phyloP scores from a whole-genome alignment of 805 yeast species.

The Lipomyces japonicus region DNA sequence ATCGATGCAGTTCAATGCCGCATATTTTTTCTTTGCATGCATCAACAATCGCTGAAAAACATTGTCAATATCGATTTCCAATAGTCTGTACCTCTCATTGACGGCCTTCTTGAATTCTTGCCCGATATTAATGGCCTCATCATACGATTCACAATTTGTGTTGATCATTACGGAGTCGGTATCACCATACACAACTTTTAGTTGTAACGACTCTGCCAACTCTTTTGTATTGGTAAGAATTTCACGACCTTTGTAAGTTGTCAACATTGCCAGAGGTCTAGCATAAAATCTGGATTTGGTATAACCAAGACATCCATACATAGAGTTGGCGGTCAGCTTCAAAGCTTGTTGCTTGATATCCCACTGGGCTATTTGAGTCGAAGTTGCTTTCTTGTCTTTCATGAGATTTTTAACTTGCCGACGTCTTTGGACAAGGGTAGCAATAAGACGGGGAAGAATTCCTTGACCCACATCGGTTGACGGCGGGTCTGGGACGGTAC shows the following conservation, averaged over 20 bases:
- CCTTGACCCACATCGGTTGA: conserved; percentile 59
- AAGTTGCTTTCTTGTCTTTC: conserved; percentile 65
- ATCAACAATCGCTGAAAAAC: conserved; percentile 78
- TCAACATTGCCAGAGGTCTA: conserved; percentile 90
- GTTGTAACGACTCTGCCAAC: conserved; percentile 77
- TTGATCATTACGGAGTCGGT: conserved; percentile 99
- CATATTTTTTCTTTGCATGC: conserved; percentile 96
- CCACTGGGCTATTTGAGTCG: conserved; percentile 53
- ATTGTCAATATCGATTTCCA: conserved; percentile 94
- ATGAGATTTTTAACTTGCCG: conserved; percentile 83
- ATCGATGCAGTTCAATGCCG: conserved; percentile 70
- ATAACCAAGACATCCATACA: conserved; percentile 98
- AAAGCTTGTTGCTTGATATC: conserved; percentile 95
- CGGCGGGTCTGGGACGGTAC: conserved; percentile 69
- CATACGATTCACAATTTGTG: conserved; percentile 65
- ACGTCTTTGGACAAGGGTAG: conserved; percentile 83
- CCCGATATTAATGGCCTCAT: conserved; percentile 79
- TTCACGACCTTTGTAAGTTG: conserved; percentile 93
- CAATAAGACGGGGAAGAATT: conserved; percentile 78
- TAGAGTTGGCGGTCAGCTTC: conserved; percentile 96
- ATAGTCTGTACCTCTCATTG: conserved; percentile 77
- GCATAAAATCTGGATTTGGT: conserved; percentile 91
- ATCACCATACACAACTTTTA: conserved; percentile 93
- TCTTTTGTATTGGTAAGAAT: conserved; percentile 89
- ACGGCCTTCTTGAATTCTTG: conserved; percentile 78